phyloP scores from a whole-genome alignment of 2,329 filamentous ascomycete genomes.

The Mycosphaerelloides madeirae region DNA sequence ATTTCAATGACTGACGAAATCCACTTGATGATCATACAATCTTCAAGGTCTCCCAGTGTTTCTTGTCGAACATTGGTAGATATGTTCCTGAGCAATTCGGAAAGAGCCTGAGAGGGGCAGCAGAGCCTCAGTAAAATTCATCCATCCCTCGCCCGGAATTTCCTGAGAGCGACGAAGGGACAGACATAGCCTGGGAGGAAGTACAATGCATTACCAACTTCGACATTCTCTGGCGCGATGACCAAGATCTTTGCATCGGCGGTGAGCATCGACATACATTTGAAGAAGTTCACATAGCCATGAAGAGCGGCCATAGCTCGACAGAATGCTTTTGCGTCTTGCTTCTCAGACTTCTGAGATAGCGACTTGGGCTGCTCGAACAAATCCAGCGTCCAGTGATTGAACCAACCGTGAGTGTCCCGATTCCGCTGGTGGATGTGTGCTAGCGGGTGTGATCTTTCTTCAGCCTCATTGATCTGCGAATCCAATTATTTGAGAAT shows the following conservation, averaged over 20 bases:
- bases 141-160: not conserved
- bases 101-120: not conserved
- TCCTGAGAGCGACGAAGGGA: not conserved
- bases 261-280: not conserved
- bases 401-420: not conserved
- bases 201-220: not conserved
- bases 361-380: not conserved
- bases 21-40: not conserved
- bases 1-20: no score
- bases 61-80: not conserved
- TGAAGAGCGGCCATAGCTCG: not conserved
- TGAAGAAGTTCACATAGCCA: constrained; percentile 1
- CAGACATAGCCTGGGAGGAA: not conserved
- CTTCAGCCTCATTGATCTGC: not conserved
- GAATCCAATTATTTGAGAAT: not conserved
- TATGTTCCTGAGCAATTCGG: not conserved
- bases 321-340: not conserved
- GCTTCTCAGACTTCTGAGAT: not conserved
- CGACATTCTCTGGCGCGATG: not conserved
- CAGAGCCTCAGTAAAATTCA: not conserved
- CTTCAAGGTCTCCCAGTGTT: not conserved
- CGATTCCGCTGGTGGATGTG: constrained; percentile 2
- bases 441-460: not conserved
- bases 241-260: not conserved
- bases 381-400: not conserved